These are phyloP conservation scores for Scleroderma citrinum DNA, from an alignment of 768 basidiomycete genomes.

Conservation along the genomic window DNA sequence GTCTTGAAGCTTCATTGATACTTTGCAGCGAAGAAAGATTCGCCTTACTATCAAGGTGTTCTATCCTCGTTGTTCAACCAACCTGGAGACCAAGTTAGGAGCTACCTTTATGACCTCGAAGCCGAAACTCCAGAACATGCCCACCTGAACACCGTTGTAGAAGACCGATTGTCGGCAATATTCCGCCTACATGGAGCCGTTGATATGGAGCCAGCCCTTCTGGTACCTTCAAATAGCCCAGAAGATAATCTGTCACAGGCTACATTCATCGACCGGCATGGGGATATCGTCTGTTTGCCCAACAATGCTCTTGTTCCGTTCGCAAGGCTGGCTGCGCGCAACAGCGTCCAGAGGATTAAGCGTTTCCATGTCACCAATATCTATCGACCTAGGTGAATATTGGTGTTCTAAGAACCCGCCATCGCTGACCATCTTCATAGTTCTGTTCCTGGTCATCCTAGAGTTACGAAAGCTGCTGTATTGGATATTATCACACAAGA, in stretches of 20 bases:
- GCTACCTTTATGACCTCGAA: conserved; percentile 71
- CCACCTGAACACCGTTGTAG: conserved; percentile 65
- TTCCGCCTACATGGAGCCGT: conserved; percentile 90
- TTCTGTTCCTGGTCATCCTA: conserved; percentile 66
- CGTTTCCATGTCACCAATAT: conserved; percentile 75
- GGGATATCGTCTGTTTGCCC: conserved; percentile 69
- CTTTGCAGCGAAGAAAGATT: conserved; percentile 64
- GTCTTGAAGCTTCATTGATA: not conserved
- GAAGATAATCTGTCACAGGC: conserved; percentile 64
- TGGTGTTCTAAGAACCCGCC: conserved; percentile 8
- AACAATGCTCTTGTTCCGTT: conserved; percentile 71
- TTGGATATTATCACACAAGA: conserved; percentile 84
- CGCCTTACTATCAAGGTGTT: conserved; percentile 74
- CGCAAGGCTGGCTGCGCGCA: conserved; percentile 75
- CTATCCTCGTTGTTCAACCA: conserved; percentile 76
- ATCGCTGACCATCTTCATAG: conserved; percentile 28
- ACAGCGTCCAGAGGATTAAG: conserved; percentile 65
- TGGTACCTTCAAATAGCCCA: conserved; percentile 63
- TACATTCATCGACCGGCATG: conserved; percentile 73
- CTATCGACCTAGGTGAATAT: conserved; percentile 55
- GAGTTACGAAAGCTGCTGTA: conserved; percentile 64
- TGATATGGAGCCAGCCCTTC: conserved; percentile 78
- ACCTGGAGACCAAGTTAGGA: conserved; percentile 55
- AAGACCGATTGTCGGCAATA: conserved; percentile 68
- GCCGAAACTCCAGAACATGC: conserved; percentile 64